These are phyloP conservation scores for Yamadazyma kitorensis DNA, from an alignment of 805 yeast genomes.

Conservation along the genomic window DNA sequence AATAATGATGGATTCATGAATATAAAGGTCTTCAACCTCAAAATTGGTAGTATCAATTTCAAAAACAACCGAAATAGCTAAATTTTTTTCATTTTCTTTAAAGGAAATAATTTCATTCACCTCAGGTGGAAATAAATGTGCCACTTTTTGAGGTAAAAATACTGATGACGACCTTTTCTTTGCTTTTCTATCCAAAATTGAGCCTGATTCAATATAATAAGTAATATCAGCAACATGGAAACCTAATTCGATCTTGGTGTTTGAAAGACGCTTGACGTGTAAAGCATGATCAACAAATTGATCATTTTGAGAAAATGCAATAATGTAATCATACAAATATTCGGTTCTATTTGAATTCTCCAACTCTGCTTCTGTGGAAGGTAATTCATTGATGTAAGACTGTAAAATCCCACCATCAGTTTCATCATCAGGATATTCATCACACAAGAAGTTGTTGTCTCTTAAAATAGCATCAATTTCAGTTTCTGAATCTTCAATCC, in stretches of 20 bases:
- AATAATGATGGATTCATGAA: slow-evolving; percentile 66
- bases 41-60: slow-evolving; percentile 71
- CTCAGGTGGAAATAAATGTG: slow-evolving; percentile 65
- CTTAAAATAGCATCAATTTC: slow-evolving; percentile 87
- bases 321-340: slow-evolving; percentile 57
- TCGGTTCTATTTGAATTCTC: slow-evolving; percentile 43
- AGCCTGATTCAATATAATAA: slow-evolving; percentile 66
- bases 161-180: slow-evolving; percentile 89
- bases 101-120: slow-evolving; percentile 62
- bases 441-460: slow-evolving; percentile 79
- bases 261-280: slow-evolving; percentile 64
- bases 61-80: slow-evolving; percentile 76
- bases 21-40: slow-evolving; percentile 71
- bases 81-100: slow-evolving; percentile 53
- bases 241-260: slow-evolving; percentile 71
- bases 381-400: slow-evolving; percentile 32
- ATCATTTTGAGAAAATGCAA: slow-evolving; percentile 61
- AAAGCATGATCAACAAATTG: slow-evolving; percentile 72
- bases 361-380: slow-evolving; percentile 37
- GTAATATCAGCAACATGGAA: slow-evolving; percentile 84
- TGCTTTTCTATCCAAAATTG: slow-evolving; percentile 81
- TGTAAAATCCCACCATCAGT: slow-evolving; percentile 13
- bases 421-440: slow-evolving; percentile 62
- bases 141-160: slow-evolving; percentile 72
- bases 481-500: slow-evolving; percentile 68